Conservation (phyloP, 2,329 filamentous ascomycete genomes). For the Tolypocladium amazonense region DNA sequence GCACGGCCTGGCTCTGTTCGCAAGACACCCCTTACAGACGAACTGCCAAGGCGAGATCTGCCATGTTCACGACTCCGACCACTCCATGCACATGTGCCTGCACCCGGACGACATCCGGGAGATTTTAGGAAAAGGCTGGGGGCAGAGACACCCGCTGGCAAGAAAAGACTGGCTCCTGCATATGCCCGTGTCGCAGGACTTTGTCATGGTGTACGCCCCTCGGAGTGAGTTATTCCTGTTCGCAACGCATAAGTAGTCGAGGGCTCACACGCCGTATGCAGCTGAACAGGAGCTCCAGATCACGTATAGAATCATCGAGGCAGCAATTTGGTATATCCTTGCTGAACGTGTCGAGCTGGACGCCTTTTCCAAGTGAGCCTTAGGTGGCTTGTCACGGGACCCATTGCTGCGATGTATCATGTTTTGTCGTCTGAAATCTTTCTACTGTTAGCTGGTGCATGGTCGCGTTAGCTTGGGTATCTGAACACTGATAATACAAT, state of each 20-base stretch:
- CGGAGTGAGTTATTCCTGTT: slow-evolving; percentile 29
- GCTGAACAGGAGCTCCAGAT: slow-evolving; percentile 56
- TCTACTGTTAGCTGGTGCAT: neutral
- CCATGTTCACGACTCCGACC: slow-evolving; percentile 68
- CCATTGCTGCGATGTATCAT: neutral
- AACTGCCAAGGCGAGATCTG: slow-evolving; percentile 73
- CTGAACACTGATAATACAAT: neutral
- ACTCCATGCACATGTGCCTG: slow-evolving; percentile 68
- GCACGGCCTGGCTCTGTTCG: slow-evolving; percentile 68
- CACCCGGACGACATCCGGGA: slow-evolving; percentile 68
- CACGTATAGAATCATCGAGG: slow-evolving; percentile 59
- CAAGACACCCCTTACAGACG: slow-evolving; percentile 51
- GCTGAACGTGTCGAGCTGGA: slow-evolving; percentile 32
- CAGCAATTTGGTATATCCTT: slow-evolving; percentile 58
- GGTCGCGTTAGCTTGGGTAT: slow-evolving; percentile 2
- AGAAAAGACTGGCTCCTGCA: slow-evolving; percentile 51
- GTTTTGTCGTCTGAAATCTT: neutral
- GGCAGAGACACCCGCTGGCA: slow-evolving; percentile 58
- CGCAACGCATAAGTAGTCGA: neutral
- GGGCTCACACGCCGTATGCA: slow-evolving; percentile 10
- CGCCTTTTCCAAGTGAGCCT: neutral
- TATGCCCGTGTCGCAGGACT: slow-evolving; percentile 61
- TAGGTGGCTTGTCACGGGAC: neutral
- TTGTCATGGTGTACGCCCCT: slow-evolving; percentile 77
- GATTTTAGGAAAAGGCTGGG: slow-evolving; percentile 69